Evolutionary conservation across 1,284 basidiomycete genomes (phyloP), one percentile per base, ranked within the genome.

Genomic region (Peniophora sp.): DNA sequence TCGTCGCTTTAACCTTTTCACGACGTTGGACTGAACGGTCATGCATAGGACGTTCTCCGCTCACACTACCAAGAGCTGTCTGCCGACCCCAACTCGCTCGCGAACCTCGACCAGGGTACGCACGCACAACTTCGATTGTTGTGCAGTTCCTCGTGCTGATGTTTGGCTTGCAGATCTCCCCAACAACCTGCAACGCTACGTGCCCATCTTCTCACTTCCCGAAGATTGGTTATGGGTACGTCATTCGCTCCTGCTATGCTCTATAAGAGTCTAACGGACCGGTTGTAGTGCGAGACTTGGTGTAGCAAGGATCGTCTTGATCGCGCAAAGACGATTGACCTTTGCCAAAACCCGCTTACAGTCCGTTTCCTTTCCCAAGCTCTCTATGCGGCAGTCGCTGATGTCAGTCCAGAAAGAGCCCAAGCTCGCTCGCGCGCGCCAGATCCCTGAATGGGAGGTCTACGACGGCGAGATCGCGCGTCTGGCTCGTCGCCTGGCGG

Each of bases 391-490:
- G 24, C 49, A 18, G 24, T 42, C 24, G 3, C 17, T 14, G 24
- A 22, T 22, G 24, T 12, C 12, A 1, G 47, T 53, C 58, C 66
- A 93, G 87, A 96, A 97, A 83, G 95, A 98, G 64, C 95, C 95
- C 2, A 99, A 99, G 67, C 76, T 99, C 9, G 80, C 85, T 9
- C 79, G 96, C 32, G 97, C 96, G 1, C 81, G 95, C 36, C 85
- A 95, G 61, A 97, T 99, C 49, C 95, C 96, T 0, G 96, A 99
- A 67, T 99, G 96, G 97, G 93, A 95, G 54, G 78, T 78, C 44
- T 97, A 97, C 62, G 96, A 98, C 59, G 58, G 66, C 3, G 86
- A 91, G 65, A 89, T 91, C 52, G 80, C 88, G 6, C 71, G 68
- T 24, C 90, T 95, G 57, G 81, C 85, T 0, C 76, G 80, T 17